These are phyloP conservation scores for Lodderomyces parapsilosis DNA, from an alignment of 1,139 yeast species.

Conservation along the genomic window DNA sequence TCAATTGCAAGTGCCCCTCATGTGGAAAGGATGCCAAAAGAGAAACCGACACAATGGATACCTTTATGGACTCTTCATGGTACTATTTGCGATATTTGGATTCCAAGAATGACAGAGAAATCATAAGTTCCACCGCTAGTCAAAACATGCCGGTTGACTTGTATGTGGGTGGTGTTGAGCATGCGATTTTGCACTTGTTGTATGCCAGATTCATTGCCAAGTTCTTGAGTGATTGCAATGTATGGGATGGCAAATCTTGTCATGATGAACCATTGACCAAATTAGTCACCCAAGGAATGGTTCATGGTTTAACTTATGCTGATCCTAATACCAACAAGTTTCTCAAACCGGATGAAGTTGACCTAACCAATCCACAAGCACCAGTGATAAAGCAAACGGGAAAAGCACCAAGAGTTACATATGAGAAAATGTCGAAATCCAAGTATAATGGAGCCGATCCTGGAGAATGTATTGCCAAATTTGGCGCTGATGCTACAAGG, in stretches of 20 bases:
- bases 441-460: constrained; percentile 96
- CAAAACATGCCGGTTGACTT: constrained; percentile 78
- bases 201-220: constrained; percentile 85
- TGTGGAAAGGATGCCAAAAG: constrained; percentile 71
- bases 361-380: constrained; percentile 31
- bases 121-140: constrained; percentile 57
- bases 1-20: constrained; percentile 73
- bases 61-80: constrained; percentile 98
- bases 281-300: constrained; percentile 96
- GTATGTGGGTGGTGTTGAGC: constrained; percentile 94
- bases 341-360: constrained; percentile 71
- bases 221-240: constrained; percentile 61
- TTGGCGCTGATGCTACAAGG: constrained; percentile 93
- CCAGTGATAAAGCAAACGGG: constrained; percentile 55
- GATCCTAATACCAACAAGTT: constrained; percentile 75
- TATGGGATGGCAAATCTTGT: constrained; percentile 42
- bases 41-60: constrained; percentile 98
- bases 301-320: constrained; percentile 80
- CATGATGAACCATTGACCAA: constrained; percentile 78
- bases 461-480: constrained; percentile 63
- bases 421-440: constrained; percentile 95
- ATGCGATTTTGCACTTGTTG: constrained; percentile 86
- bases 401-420: constrained; percentile 52
- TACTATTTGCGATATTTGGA: constrained; percentile 85
- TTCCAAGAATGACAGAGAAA: constrained; percentile 52